These are phyloP conservation scores for Vicia sativa DNA, from an alignment of 306 rosid species.

Conservation along the genomic window DNA sequence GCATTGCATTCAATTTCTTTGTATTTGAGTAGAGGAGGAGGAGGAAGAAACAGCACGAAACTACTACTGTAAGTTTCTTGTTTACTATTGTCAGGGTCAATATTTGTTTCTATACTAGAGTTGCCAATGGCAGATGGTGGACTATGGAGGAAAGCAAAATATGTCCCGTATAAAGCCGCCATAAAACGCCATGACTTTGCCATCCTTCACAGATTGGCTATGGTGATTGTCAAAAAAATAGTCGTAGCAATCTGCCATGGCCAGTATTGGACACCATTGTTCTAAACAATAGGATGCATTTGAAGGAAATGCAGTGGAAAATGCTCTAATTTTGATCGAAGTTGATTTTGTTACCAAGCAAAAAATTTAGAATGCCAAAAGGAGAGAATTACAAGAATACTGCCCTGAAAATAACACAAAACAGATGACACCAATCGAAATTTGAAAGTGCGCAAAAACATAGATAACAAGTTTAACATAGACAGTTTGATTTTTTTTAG, in stretches of 20 bases:
- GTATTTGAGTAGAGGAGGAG: not conserved
- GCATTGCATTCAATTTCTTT: not conserved
- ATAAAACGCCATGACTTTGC: too few relatives aligned
- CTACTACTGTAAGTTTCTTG: not conserved
- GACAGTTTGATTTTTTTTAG: not conserved
- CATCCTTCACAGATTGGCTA: too few relatives aligned
- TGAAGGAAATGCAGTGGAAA: not conserved
- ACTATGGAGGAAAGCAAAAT: too few relatives aligned
- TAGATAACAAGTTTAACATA: constrained; percentile 17
- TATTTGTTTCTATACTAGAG: not conserved
- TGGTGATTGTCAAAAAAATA: too few relatives aligned
- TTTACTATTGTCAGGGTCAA: constrained; percentile 5
- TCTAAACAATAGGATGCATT: too few relatives aligned
- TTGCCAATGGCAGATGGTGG: too few relatives aligned
- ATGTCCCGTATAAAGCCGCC: too few relatives aligned
- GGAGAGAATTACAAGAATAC: constrained; percentile 16
- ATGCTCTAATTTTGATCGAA: not conserved
- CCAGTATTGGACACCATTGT: too few relatives aligned
- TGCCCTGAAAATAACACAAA: constrained; percentile 11
- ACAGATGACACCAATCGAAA: not conserved
- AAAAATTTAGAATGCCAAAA: constrained; percentile 12
- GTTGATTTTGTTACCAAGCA: not conserved
- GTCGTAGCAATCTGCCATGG: too few relatives aligned
- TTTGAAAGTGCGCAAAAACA: constrained; percentile 4
- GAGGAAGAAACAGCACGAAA: constrained; percentile 9